These are phyloP conservation scores for Tetradesmus obliquus DNA, from an alignment of 139 green algal species.

Conservation along the genomic window DNA sequence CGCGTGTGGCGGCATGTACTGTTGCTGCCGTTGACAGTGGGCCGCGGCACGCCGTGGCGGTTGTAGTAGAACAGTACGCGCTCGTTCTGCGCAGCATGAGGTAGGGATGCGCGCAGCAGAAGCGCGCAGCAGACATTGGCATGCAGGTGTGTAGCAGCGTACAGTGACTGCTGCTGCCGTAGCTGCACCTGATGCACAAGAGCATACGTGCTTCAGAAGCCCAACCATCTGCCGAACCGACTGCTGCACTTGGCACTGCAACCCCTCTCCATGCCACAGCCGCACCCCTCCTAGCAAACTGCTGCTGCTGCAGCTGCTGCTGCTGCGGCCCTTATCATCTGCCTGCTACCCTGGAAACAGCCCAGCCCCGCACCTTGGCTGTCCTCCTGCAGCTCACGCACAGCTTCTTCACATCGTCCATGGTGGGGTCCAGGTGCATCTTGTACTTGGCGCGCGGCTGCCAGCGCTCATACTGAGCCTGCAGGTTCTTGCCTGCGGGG, in stretches of 20 bases:
- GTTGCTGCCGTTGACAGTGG: conserved; percentile 97
- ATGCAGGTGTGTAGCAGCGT: too few relatives aligned
- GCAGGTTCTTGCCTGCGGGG: conserved; percentile 93
- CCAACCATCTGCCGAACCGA: too few relatives aligned
- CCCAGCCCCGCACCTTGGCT: conserved; percentile 75
- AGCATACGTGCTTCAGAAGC: too few relatives aligned
- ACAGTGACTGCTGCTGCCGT: too few relatives aligned
- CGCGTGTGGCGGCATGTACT: conserved; percentile 71
- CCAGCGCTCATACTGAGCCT: conserved; percentile 99
- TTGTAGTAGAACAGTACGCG: conserved; percentile 99
- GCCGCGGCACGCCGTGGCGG: conserved; percentile 97
- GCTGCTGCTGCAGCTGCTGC: too few relatives aligned
- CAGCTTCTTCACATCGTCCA: conserved; percentile 98
- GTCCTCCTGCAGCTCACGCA: conserved; percentile 83
- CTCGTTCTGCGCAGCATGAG: conserved; percentile 75
- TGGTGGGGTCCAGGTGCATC: conserved; percentile 96
- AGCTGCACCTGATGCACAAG: too few relatives aligned
- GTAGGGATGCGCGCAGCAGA: neutral
- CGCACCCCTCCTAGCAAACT: too few relatives aligned
- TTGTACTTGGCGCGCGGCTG: conserved; percentile 98
- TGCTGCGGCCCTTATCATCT: too few relatives aligned
- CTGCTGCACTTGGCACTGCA: too few relatives aligned
- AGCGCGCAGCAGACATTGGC: too few relatives aligned
- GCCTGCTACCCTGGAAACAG: too few relatives aligned
- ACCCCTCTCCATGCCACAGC: too few relatives aligned